Evolutionary conservation across 352 stramenopile species (phyloP), one percentile per base, ranked within the genome.

Genomic region (Bremia lactucae): DNA sequence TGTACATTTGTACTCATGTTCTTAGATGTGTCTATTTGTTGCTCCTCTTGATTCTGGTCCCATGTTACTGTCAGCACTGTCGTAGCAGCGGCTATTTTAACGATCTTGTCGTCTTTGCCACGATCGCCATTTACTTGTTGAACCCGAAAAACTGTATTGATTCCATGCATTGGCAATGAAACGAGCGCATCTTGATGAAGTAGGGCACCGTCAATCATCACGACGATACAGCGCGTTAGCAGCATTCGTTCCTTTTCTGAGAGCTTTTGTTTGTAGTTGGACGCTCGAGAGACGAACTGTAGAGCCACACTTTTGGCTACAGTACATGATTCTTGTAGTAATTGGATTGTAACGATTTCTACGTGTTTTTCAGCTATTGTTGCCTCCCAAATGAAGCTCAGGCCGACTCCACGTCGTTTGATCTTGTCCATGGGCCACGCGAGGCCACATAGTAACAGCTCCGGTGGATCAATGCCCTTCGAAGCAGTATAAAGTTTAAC

Each of bases 401-500:
- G 47, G 34, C 72, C 77, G 7, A 87, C 65, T 28, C 65, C 47
- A 16, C 59, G 59, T 13, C 66, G 68, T 50, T 80, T 78, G 57
- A 87, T 68, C 36, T 79, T 86, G 40, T 86, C 68, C 46, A 87
- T 75, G 8, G 72, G 72, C 69, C 72, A 83, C 35, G 67, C 74
- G 36, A 87, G 21, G 6, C 75, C 74, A 28, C 72, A 83, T 16
- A 86, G 39, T 25, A 90, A 34, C 21, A 83, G 56, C 20, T 47
- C 43, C 0, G 14, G n/a, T 7, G 33, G 14, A 2, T 42, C 45
- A 28, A 36, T 29, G 2, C 13, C 26, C 15, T 41, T 42, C 3
- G 31, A 28, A 23, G 47, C 25, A 7, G 43, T 45, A 10, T 36
- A 42, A 10, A 85, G 46, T 22, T 53, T 49, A 41, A 86, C 61